Percentiles rank a stretch among this genome's conserved stretches.
Evolutionary conservation across 176 grass and related monocot species (phyloP).

Genomic region (Juncus inflexus): DNA sequence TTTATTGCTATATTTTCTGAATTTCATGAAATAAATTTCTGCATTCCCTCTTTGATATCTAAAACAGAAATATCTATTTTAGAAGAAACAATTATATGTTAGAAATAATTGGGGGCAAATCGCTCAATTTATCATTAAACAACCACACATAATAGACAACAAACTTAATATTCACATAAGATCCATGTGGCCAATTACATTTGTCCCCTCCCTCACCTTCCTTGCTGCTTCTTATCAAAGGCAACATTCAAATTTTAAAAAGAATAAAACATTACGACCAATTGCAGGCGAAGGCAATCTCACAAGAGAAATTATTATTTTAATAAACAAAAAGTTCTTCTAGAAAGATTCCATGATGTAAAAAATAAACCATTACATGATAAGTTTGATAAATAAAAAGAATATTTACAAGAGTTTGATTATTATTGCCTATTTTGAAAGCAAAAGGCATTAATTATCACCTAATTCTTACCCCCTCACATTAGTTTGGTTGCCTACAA

Average conservation of each 20-base stretch:
- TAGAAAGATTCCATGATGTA: slow-evolving; percentile 25
- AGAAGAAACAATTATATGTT: too few relatives aligned
- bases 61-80: too few relatives aligned
- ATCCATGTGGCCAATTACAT: not conserved
- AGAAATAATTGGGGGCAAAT: too few relatives aligned
- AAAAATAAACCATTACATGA: not conserved
- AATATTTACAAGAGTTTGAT: slow-evolving; percentile 19
- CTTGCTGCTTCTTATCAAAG: slow-evolving; percentile 14
- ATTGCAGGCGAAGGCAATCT: not conserved
- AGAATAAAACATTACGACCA: slow-evolving; percentile 6
- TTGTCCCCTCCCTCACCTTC: slow-evolving; percentile 5
- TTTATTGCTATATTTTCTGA: too few relatives aligned
- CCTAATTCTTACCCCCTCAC: slow-evolving; percentile 24
- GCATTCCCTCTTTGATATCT: too few relatives aligned
- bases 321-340: slow-evolving; percentile 13
- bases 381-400: slow-evolving; percentile 2
- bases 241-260: slow-evolving; percentile 19
- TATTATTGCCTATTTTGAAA: slow-evolving; percentile 22
- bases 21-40: too few relatives aligned
- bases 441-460: slow-evolving; percentile 15
- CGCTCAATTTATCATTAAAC: too few relatives aligned
- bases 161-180: too few relatives aligned
- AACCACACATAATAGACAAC: too few relatives aligned
- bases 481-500: slow-evolving; percentile 6
- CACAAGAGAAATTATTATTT: not conserved